phyloP scores from a whole-genome alignment of 345 rosid genomes.

The Camelina neglecta region DNA sequence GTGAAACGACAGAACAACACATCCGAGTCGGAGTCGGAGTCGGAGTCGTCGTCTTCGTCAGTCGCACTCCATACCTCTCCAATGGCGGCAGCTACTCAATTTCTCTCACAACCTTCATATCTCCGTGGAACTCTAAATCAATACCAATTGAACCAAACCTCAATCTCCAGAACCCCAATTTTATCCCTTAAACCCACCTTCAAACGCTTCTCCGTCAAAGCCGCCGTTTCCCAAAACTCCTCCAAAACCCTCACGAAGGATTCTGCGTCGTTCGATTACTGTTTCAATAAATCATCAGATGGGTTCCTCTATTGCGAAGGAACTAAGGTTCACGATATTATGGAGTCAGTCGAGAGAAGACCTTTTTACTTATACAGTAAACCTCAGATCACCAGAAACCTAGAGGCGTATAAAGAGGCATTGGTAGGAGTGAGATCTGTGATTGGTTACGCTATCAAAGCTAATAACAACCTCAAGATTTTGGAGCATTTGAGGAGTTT shows the following conservation, averaged over 20 bases:
- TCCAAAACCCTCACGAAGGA: slow-evolving; percentile 42
- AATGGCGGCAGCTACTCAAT: slow-evolving; percentile 44
- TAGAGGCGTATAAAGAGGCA: slow-evolving; percentile 79
- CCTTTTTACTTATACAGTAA: slow-evolving; percentile 92
- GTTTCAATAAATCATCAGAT: slow-evolving; percentile 77
- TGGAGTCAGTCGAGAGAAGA: slow-evolving; percentile 79
- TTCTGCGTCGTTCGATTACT: slow-evolving; percentile 57
- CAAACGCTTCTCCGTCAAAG: slow-evolving; percentile 55
- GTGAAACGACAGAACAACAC: too few species aligned
- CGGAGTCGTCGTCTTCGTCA: neutral
- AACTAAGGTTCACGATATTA: slow-evolving; percentile 74
- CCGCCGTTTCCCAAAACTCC: slow-evolving; percentile 63
- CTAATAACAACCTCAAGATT: slow-evolving; percentile 88
- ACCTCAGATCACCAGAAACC: slow-evolving; percentile 85
- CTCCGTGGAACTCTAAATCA: slow-evolving; percentile 49
- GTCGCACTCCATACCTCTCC: slow-evolving; percentile 5
- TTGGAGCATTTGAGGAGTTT: slow-evolving; percentile 87
- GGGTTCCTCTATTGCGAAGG: slow-evolving; percentile 91
- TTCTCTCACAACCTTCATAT: slow-evolving; percentile 43
- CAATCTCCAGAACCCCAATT: slow-evolving; percentile 46
- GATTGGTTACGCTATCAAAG: slow-evolving; percentile 93
- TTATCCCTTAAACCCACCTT: slow-evolving; percentile 45
- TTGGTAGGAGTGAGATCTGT: slow-evolving; percentile 71
- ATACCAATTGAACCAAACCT: slow-evolving; percentile 46
- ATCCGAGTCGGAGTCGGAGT: too few species aligned